Base-by-base conservation (phyloP, 1,284 basidiomycete genomes). In the Microbotryum saponariae region DNA sequence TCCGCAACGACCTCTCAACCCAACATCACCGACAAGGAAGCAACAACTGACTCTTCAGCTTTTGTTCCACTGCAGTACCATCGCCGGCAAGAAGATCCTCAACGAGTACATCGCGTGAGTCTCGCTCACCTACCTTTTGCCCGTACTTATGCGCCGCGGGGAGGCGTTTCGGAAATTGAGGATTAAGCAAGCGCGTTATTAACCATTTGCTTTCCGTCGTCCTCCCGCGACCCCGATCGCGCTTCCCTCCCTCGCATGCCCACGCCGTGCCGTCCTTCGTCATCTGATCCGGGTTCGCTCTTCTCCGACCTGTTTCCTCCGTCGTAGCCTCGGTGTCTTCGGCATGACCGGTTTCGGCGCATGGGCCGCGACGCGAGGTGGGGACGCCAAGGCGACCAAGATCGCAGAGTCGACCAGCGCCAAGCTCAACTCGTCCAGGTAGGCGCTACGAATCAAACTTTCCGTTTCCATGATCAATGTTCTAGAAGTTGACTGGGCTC, bases 31-130 rank as follows among this genome's bases (percentile, higher is more conserved):
- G 31, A 31, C 37, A 42, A 16, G 12, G 37, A 42, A 14, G 37
- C 50, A 31, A 37, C 53, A 21, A 54, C 18, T 20, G 18, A 8
- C 52, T 1, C 25, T 23, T n/a, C 27, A 6, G 5, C 45, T 18
- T 20, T 9, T 20, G 21, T 8, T n/a, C 44, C 20, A 18, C 7
- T 50, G 48, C 58, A 61, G 61, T 61, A 60, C 64, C 27, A 63
- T 67, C 60, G 29, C 56, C 51, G 66, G 66, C 59, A 68, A 68
- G 62, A 68, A 68, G 66, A 60, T 67, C 52, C 58, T 65, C 55
- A 65, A 65, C 60, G 64, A 65, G 60, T 59, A 52, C 60, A 58
- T 59, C 49, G 23, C 27, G 20, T 5, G 6, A 33, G 9, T 18
- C n/a, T 29, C 21, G 31, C 29, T 23, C 20, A 31, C 52, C 20